Evolutionary conservation across 75 land plant genomes (phyloP), one percentile per base, ranked within the genome.

Genomic region (Cupressus sempervirens): DNA sequence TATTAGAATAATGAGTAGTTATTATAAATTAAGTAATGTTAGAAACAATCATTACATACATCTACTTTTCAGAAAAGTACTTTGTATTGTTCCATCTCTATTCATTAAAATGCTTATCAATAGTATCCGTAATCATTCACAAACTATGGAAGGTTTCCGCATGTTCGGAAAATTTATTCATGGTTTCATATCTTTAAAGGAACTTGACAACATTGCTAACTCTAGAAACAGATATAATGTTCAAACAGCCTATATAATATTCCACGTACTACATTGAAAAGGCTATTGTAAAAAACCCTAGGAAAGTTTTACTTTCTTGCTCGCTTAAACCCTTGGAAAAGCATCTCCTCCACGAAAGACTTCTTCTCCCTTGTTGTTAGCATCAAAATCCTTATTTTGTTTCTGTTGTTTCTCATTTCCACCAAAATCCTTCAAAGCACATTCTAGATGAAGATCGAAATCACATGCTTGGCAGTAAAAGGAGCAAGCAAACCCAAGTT

Each of bases 401-500:
- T 10, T 3, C 16, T 75, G 77, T 2, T 3, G 8, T 38, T 76
- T 41, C n/a, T 7, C n/a, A 41, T 38, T 40, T 23, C 8, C 23
- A 3, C 20, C 43, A 20, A 30, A 16, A 77, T 77, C 23, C 23
- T 77, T 43, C 1, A 77, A 77, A 77, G n/a, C 86, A 83, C 91
- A 92, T 3, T 79, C 18, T 10, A 89, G 88, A 85, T 92, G 93
- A 70, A 92, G 87, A 73, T 89, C 90, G 83, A 84, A 87, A 75
- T 88, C 83, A 86, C 93, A 92, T 14, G 50, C 67, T 38, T 83
- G 62, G 74, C 90, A 87, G 62, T 87, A 86, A 82, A 85, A 92
- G 16, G 83, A 82, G 90, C 90, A 90, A 46, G 80, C 80, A 70
- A 80, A 80, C 4, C 92, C 92, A 38, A 15, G 52, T 26, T 41